phyloP scores from a whole-genome alignment of 78 protist genomes.

The Mastigamoeba balamuthi region DNA sequence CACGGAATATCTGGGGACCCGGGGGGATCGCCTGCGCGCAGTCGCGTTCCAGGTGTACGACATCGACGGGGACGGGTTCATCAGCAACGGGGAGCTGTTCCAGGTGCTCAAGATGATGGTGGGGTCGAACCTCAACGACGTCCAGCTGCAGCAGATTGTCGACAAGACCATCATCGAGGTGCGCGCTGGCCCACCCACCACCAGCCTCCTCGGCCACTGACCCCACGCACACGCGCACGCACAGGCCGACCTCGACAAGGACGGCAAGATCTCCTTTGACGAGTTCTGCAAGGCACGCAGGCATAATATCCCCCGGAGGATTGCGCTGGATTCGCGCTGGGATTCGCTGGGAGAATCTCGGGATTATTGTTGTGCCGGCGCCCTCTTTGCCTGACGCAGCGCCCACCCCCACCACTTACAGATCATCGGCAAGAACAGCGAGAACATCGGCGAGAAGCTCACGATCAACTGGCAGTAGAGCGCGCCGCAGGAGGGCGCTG shows the following conservation, averaged over 20 bases:
- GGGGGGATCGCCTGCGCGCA: no score
- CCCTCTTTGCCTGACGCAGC: no score
- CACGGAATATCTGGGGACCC: no score
- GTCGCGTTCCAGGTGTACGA: conserved; percentile 81
- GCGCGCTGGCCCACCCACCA: no score
- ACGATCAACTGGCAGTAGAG: neutral
- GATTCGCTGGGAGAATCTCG: no score
- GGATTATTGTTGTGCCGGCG: no score
- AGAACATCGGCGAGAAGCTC: neutral
- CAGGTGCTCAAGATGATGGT: conserved; percentile 90
- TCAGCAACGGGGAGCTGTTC: conserved; percentile 74
- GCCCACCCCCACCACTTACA: neutral
- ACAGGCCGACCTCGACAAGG: conserved; percentile 73
- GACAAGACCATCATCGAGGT: conserved; percentile 91
- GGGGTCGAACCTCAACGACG: conserved; percentile 80
- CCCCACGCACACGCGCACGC: no score
- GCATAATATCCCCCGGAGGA: no score
- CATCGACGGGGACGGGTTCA: conserved; percentile 85
- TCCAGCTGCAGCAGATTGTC: conserved; percentile 92
- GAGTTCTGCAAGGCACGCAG: conserved; percentile 58
- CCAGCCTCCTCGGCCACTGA: no score
- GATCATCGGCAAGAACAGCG: neutral
- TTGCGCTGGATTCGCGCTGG: no score
- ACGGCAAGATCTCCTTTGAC: conserved; percentile 67
- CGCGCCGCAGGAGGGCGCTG: no score